Evolutionary conservation across 495 filamentous ascomycete species (phyloP).

Genomic region (Neurospora hispaniola): DNA sequence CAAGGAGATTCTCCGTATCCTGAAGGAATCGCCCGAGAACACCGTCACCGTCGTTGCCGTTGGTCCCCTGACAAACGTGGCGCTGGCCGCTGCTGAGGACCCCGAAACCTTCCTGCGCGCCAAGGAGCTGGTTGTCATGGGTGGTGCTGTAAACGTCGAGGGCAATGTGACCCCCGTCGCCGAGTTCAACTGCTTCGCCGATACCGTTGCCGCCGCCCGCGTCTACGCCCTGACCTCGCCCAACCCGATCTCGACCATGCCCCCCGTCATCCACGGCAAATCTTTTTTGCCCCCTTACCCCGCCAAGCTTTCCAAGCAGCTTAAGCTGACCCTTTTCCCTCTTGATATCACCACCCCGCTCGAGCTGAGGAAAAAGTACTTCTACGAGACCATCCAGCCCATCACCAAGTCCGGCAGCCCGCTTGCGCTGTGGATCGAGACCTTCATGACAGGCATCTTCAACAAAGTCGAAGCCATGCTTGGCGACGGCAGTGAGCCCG

Average conservation of each 20-base stretch:
- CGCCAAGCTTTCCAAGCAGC: conserved; percentile 44
- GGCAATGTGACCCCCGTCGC: conserved; percentile 76
- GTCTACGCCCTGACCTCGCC: conserved; percentile 85
- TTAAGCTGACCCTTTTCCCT: conserved; percentile 74
- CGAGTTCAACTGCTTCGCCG: conserved; percentile 80
- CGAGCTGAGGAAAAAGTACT: conserved; percentile 48
- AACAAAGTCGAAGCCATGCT: conserved; percentile 56
- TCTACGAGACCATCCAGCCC: conserved; percentile 43
- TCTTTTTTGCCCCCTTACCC: conserved; percentile 54
- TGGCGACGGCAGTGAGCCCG: conserved; percentile 41
- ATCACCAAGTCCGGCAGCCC: conserved; percentile 52
- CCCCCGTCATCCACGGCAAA: conserved; percentile 39
- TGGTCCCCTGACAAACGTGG: conserved; percentile 85
- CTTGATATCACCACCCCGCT: conserved; percentile 82
- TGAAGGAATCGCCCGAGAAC: conserved; percentile 66
- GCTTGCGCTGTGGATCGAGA: conserved; percentile 69
- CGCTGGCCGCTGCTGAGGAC: conserved; percentile 75
- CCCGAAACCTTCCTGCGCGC: conserved; percentile 76
- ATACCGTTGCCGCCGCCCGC: conserved; percentile 73
- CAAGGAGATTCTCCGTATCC: conserved; percentile 72
- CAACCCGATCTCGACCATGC: conserved; percentile 56
- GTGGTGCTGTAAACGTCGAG: conserved; percentile 64
- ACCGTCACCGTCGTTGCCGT: conserved; percentile 84
- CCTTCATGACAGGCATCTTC: conserved; percentile 70
- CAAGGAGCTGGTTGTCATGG: conserved; percentile 95